Evolutionary conservation across 2,329 filamentous ascomycete genomes (phyloP), one percentile per base, ranked within the genome.

Genomic region (Falciphora oryzae): DNA sequence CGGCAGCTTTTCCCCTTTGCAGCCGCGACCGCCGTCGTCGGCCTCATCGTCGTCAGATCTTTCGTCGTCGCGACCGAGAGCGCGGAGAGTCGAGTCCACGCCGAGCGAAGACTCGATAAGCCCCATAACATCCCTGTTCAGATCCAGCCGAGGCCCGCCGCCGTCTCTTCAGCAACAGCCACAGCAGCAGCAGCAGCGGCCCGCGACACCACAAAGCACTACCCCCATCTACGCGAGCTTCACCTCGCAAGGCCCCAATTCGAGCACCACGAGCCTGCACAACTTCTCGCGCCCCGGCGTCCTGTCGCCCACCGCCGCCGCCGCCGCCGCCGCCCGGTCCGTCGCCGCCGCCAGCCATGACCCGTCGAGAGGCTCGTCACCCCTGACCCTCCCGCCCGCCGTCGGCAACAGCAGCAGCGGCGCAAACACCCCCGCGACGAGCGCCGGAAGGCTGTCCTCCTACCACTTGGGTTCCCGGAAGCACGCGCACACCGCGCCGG

Each of bases 401-500:
- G 62, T 69, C 32, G 65, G 67, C 22, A 56, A 31, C 65, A 50
- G 28, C 64, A 56, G 28, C 38, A 53, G 57, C 29, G 71, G 72
- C 64, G 70, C 71, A 11, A 64, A 67, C 65, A 70, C 72, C 68
- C 72, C 76, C 65, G 69, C 64, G 22, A 71, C 71, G 59, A 50
- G 22, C 61, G 25, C 38, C 16, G 71, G 72, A 63, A 71, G 71
- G 16, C 64, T 68, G 65, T 70, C 72, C 69, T 72, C 76, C 65
- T 18, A 71, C 71, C 78, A 89, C 18, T 22, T n/a, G 6, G 6
- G 18, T 81, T 76, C 84, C 73, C 76, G 88, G 76, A 88, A 87
- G 69, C 84, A 90, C 70, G 91, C 91, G 66, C 85, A 89, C 69
- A 90, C 85, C 11, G 89, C 91, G 73, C 62, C 62, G 31, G 91